Evolutionary conservation across 139 green algal genomes (phyloP).

Genomic region (Chlamydomonas schloesseri): DNA sequence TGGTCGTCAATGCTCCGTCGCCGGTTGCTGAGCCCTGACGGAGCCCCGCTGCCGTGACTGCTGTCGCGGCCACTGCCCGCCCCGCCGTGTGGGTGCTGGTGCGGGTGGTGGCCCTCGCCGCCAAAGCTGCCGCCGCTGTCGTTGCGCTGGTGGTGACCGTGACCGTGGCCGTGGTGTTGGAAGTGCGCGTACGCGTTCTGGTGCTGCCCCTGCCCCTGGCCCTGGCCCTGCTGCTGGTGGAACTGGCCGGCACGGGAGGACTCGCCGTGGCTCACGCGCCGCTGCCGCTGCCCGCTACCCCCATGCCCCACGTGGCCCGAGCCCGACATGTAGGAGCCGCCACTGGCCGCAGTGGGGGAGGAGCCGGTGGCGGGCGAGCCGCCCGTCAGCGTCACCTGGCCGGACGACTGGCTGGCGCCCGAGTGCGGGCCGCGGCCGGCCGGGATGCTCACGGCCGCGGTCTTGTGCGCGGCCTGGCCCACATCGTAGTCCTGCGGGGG

Average conservation of each 20-base stretch:
- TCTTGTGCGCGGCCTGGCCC: slow-evolving; percentile 37
- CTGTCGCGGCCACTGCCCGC: too few species aligned
- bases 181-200: too few species aligned
- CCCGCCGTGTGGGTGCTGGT: too few species aligned
- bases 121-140: too few species aligned
- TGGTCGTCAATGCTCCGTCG: too few species aligned
- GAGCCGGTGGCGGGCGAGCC: not conserved
- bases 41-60: too few species aligned
- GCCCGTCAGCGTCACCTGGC: not conserved
- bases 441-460: slow-evolving; percentile 24
- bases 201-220: not conserved
- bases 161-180: too few species aligned
- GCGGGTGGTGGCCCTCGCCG: too few species aligned
- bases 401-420: not conserved
- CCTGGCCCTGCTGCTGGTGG: not conserved
- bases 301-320: too few species aligned
- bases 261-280: not conserved
- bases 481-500: slow-evolving; percentile 29
- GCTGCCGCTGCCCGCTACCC: not conserved
- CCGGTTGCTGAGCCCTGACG: too few species aligned
- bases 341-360: not conserved
- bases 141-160: too few species aligned
- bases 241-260: not conserved
- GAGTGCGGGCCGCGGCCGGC: not conserved
- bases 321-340: slow-evolving; percentile 10